Conservation (phyloP, 1,284 basidiomycete species). For the Fomitopsis pinicola region DNA sequence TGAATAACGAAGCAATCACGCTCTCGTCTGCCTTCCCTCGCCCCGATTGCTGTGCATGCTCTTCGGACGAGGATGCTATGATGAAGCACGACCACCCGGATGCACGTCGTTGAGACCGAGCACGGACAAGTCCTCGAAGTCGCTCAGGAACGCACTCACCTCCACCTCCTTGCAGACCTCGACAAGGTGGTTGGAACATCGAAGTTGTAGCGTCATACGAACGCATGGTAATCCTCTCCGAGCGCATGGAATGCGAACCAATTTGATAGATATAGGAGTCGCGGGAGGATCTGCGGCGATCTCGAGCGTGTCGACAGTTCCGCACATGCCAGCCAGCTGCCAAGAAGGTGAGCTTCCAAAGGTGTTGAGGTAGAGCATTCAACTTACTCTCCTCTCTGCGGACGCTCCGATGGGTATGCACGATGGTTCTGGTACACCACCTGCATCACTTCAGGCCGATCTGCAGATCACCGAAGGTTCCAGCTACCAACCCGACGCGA, state of each 20-base stretch:
- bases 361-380: background rate
- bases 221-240: conserved; percentile 75
- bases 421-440: conserved; percentile 20
- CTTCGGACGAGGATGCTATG: conserved; percentile 22
- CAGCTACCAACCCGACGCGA: conserved; percentile 58
- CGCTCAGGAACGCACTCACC: conserved; percentile 45
- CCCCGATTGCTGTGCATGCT: too few species aligned
- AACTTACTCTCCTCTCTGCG: conserved; percentile 23
- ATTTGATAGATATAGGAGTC: conserved; percentile 74
- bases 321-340: conserved; percentile 67
- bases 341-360: conserved; percentile 3
- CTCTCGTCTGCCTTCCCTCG: too few species aligned
- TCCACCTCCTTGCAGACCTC: conserved; percentile 72
- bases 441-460: conserved; percentile 52
- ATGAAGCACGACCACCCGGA: conserved; percentile 35
- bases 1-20: too few species aligned
- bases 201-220: conserved; percentile 64
- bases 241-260: conserved; percentile 78
- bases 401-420: conserved; percentile 4
- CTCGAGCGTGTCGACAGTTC: conserved; percentile 73
- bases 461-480: conserved; percentile 50
- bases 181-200: conserved; percentile 59
- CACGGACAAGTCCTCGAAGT: conserved; percentile 46
- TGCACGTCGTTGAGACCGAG: conserved; percentile 40
- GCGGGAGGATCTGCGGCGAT: conserved; percentile 57